Base-by-base conservation (phyloP, 1,284 basidiomycete species). In the Moniliella sp. region DNA sequence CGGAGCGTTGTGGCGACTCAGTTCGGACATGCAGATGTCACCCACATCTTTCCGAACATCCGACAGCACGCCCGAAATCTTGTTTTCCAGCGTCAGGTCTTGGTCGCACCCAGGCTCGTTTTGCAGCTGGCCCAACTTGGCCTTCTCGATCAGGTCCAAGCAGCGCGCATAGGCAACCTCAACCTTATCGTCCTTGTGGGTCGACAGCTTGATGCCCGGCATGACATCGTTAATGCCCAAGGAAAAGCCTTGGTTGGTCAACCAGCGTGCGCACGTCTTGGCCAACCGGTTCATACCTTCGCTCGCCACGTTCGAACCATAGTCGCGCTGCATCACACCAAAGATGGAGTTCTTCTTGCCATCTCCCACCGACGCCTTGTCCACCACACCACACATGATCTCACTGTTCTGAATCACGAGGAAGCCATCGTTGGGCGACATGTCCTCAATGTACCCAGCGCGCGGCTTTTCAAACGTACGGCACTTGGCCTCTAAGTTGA, bases 281-380 rank as follows among this genome's bases (percentile, higher is more conserved):
- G 91, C 88, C 11, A 94, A 64, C 28, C 86, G 71, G 59, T 86
- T 88, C 91, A 99, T 99, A 10, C 86, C 86, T 16, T 73, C 69
- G 0, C 86, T 82, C 0, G 91, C 88, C 57, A 84, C 84, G 53
- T 93, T 76, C 1, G 82, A 72, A 5, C 91, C 91, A 61, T 91
- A 97, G 62, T 99, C 91, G 39, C 91, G 72, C 64, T 94, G 72
- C 49, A 99, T 93, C 31, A 94, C 82, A 42, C 88, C 88, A 52
- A 97, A 99, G 21, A 99, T 82, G 2, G 83, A 93, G 61, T 93
- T 94, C 69, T 97, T 97, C 71, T 97, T 97, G 34, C 91, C 91
- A 52, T 83, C 81, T 36, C 91, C 91, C 4, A 97, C 80, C 0
- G 84, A 94, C 13, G 81, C 81, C 66, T 99, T 99, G 67, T 99